Conservation (phyloP, 345 rosid genomes). For the Garcia nutans region DNA sequence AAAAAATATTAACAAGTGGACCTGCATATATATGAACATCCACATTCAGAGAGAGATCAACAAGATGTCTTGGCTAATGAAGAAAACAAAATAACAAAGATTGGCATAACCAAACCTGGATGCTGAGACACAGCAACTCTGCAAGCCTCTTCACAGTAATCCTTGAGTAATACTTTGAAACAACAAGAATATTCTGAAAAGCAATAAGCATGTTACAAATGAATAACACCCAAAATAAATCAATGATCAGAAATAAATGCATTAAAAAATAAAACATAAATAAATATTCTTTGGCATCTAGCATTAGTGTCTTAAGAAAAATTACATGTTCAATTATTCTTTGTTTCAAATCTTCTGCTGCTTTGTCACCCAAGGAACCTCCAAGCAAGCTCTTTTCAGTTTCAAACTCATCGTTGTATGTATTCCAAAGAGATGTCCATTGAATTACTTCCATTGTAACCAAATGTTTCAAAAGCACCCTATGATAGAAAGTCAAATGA, state of each 20-base stretch:
- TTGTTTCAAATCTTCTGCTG: constrained; percentile 86
- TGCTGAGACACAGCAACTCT: constrained; percentile 77
- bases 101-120: constrained; percentile 44
- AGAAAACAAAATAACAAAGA: background rate
- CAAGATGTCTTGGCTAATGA: background rate
- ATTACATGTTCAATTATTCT: constrained; percentile 94
- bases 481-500: constrained; percentile 23
- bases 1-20: background rate
- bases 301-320: background rate
- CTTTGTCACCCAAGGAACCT: constrained; percentile 85
- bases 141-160: constrained; percentile 87
- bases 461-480: constrained; percentile 81
- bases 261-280: background rate
- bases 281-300: background rate
- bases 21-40: background rate
- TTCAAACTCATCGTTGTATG: constrained; percentile 81
- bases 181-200: constrained; percentile 94
- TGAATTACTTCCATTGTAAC: constrained; percentile 98
- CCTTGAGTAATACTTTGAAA: constrained; percentile 90
- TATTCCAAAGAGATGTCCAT: constrained; percentile 94
- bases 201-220: constrained; percentile 1
- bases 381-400: constrained; percentile 80
- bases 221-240: background rate
- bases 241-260: background rate
- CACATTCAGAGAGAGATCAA: background rate